Base-by-base conservation (phyloP, 2,329 filamentous ascomycete genomes). In the Talaromyces islandicus region DNA sequence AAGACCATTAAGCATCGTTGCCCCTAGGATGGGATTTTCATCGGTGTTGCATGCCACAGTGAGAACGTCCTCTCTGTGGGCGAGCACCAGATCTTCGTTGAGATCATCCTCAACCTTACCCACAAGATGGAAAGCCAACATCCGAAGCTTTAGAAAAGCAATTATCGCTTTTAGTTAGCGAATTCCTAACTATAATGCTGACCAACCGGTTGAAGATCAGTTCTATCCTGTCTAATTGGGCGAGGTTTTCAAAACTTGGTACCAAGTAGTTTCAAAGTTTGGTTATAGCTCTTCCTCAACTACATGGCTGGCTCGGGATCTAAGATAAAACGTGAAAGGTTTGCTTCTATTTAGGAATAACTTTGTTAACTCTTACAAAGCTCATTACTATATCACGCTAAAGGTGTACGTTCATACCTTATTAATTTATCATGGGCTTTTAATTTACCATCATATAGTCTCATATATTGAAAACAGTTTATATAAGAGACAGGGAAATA, bases 361-460 rank as follows among this genome's bases (percentile, higher is more conserved):
- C n/a, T 27, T 21, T 3, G n/a, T 19, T 38, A 1, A 29, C 24
- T 24, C 14, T 46, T 54, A 12, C 24, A 58, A 51, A n/a, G 51
- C 19, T 12, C 35, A 50, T 50, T 11, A 5, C n/a, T 54, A 58
- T 54, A 50, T 54, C 7, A 50, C 35, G 10, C 25, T 58, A 7
- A 58, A 54, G n/a, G 19, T 54, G 11, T 58, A 54, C 25, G 50
- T 58, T 1, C 6, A 58, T 46, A 46, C 50, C 25, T 58, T 35
- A 5, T 54, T 58, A 24, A 24, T 58, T 25, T 50, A 58, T 5
- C 56, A 50, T 46, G 79, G 81, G 65, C 65, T 79, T 4, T 64
- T 67, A 1, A 78, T 79, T 12, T 80, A 81, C 55, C 71, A 71
- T 62, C 72, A 69, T 29, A 74, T 81, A 3, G 67, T 70, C n/a